These are phyloP conservation scores for Przewalskia tangutica DNA, from an alignment of 257 asterid genomes.

Conservation along the genomic window DNA sequence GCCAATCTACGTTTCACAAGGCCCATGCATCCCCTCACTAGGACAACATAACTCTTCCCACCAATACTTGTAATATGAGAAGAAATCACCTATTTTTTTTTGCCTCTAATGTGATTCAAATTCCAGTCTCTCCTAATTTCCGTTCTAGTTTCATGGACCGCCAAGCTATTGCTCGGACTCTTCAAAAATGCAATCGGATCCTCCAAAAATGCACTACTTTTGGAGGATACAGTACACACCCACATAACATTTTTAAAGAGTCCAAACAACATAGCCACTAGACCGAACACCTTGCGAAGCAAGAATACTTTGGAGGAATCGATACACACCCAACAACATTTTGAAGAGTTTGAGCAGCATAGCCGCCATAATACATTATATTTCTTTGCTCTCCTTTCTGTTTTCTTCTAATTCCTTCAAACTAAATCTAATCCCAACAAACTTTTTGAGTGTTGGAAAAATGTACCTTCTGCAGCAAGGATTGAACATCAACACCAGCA, in stretches of 20 bases:
- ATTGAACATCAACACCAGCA: constrained; percentile 80
- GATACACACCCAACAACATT: background rate
- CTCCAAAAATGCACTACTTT: background rate
- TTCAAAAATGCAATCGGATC: background rate
- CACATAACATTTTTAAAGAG: background rate
- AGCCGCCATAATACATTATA: background rate
- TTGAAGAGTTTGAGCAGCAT: background rate
- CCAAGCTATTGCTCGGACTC: background rate
- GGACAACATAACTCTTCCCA: background rate
- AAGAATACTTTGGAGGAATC: background rate
- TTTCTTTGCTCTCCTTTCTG: background rate
- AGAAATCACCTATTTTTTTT: background rate
- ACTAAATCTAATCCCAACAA: background rate
- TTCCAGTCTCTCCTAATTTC: background rate
- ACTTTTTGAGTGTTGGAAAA: background rate
- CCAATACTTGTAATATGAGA: background rate
- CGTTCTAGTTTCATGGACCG: background rate
- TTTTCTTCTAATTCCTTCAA: background rate
- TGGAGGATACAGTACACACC: background rate
- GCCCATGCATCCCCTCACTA: background rate
- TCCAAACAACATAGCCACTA: background rate
- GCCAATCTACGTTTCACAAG: background rate
- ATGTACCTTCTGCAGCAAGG: constrained; percentile 63
- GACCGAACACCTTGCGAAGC: background rate
- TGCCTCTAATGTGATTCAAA: background rate